Conservation (phyloP, 78 protist genomes). For the Creolimax fragrantissima region DNA sequence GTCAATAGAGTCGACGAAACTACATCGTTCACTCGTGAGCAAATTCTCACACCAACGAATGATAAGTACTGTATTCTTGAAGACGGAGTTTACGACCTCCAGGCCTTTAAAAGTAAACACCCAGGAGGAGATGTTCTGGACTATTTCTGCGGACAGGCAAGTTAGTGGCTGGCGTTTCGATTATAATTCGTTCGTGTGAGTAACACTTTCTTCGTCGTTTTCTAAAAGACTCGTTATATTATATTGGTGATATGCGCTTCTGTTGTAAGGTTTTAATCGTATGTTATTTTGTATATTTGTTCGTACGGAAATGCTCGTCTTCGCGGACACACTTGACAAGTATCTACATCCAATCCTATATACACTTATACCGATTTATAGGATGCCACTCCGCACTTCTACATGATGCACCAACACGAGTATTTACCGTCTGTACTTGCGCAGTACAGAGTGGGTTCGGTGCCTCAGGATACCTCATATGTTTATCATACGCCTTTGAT, state of each 20-base stretch:
- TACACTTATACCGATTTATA: too few relatives aligned
- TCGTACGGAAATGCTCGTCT: too few relatives aligned
- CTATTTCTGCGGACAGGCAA: background rate
- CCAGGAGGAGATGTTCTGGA: slow-evolving; percentile 12
- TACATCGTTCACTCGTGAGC: background rate
- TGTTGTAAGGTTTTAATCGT: too few relatives aligned
- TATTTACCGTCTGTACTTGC: background rate
- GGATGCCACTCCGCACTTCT: slow-evolving; percentile 13
- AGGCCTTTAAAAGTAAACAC: background rate
- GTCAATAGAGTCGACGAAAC: too few relatives aligned
- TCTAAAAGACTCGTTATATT: too few relatives aligned
- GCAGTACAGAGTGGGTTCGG: background rate
- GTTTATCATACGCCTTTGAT: background rate
- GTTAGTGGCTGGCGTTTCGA: too few relatives aligned
- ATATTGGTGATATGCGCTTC: too few relatives aligned
- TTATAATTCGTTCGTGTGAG: too few relatives aligned
- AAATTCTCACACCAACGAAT: background rate
- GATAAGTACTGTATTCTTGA: background rate
- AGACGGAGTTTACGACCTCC: slow-evolving; percentile 3
- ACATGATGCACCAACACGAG: slow-evolving; percentile 10
- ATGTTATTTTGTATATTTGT: too few relatives aligned
- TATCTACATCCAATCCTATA: too few relatives aligned
- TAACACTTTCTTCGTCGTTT: too few relatives aligned
- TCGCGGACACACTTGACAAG: too few relatives aligned
- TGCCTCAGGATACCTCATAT: background rate